These are phyloP conservation scores for cucumber (Cucumis sativus) DNA, from an alignment of 306 rosid species.

Conservation along the genomic window Cucumber_9930_V3 NC_026658.2:4985501-4986000, in stretches of 20 bases:
- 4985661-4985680: not conserved
- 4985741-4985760: not conserved
- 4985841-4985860: not conserved
- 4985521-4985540: not conserved
- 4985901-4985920: not conserved
- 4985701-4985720: too few relatives aligned
- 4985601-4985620: not conserved
- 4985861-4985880: not conserved
- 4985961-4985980: slow-evolving; percentile 6
- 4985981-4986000: slow-evolving; percentile 2
- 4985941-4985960: slow-evolving; percentile 1
- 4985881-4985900: not conserved
- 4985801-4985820: not conserved
- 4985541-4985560: not conserved
- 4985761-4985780: not conserved
- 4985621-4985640: not conserved
- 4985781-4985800: not conserved
- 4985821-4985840: not conserved
- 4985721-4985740: not conserved
- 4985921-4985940: not conserved
- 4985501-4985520: not conserved
- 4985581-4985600: not conserved
- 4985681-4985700: too few relatives aligned
- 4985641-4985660: not conserved
- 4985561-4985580: not conserved